Percentiles rank a stretch among this genome's conserved stretches.
Evolutionary conservation across 2,329 filamentous ascomycete species (phyloP).

Genomic region (Microsporum ferrugineum): DNA sequence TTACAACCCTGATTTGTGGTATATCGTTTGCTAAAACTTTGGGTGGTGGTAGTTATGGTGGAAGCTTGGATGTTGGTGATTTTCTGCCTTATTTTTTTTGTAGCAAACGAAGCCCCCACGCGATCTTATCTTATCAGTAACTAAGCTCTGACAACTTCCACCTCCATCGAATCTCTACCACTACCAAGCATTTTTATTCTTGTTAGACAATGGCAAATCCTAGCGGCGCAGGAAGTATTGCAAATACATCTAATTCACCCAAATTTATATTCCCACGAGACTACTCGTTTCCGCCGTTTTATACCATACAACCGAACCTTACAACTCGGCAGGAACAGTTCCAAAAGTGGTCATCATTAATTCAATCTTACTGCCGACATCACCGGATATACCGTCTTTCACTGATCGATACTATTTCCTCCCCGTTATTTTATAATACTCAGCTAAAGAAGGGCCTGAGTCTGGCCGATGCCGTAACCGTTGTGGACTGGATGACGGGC

Average conservation of each 20-base stretch:
- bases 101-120: background rate
- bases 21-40: constrained; percentile 10
- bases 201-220: background rate
- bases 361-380: constrained; percentile 72
- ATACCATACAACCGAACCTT: constrained; percentile 38
- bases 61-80: background rate
- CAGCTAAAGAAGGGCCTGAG: constrained; percentile 36
- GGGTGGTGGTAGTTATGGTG: background rate
- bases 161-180: background rate
- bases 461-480: constrained; percentile 41
- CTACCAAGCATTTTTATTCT: background rate
- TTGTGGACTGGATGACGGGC: constrained; percentile 47
- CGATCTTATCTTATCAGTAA: constrained; percentile 8
- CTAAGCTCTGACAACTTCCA: background rate
- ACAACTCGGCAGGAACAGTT: constrained; percentile 43
- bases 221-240: too few species aligned
- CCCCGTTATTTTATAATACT: constrained; percentile 46
- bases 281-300: constrained; percentile 44
- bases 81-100: background rate
- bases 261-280: constrained; percentile 31
- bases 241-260: too few species aligned
- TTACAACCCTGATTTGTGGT: background rate
- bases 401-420: constrained; percentile 49
- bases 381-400: constrained; percentile 66
- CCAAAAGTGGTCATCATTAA: constrained; percentile 71